A percentile compares a stretch with the other conserved stretches of the same genome.
Conservation (phyloP, 805 yeast species). For the Nakazawaea anatomiae region DNA sequence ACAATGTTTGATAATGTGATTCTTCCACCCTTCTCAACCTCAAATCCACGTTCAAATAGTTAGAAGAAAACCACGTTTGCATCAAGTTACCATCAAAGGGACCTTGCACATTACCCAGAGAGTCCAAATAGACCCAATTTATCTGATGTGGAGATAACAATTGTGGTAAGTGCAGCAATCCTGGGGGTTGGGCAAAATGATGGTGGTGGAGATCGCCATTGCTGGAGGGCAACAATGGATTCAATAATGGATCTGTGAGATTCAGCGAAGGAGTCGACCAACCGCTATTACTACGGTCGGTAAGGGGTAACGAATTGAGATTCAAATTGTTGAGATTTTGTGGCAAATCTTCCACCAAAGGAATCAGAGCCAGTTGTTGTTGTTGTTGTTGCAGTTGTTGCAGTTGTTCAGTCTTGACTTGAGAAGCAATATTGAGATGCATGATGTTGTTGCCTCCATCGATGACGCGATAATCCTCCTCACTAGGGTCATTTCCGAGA, state of each 20-base stretch:
- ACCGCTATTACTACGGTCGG: neutral
- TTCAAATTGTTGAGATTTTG: neutral
- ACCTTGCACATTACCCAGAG: constrained; percentile 67
- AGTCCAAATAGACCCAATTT: constrained; percentile 72
- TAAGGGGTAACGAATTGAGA: neutral
- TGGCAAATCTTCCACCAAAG: neutral
- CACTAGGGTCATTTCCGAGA: neutral
- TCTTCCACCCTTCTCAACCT: constrained; percentile 57
- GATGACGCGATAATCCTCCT: neutral
- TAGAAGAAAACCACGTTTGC: constrained; percentile 71
- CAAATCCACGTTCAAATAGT: constrained; percentile 52
- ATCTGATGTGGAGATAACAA: constrained; percentile 34
- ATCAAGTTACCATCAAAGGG: constrained; percentile 70
- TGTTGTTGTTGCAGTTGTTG: neutral
- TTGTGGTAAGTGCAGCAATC: constrained; percentile 14
- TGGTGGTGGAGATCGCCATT: constrained; percentile 10
- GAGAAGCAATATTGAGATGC: neutral
- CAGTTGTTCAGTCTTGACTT: neutral
- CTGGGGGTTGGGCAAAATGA: constrained; percentile 14
- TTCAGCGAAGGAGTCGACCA: neutral
- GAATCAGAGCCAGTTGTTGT: neutral
- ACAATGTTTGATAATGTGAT: constrained; percentile 40
- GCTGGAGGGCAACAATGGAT: constrained; percentile 7
- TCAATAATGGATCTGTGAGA: neutral
- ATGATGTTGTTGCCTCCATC: neutral